Evolutionary conservation across 495 filamentous ascomycete species (phyloP).

Genomic region (Penicillium flavigenum): DNA sequence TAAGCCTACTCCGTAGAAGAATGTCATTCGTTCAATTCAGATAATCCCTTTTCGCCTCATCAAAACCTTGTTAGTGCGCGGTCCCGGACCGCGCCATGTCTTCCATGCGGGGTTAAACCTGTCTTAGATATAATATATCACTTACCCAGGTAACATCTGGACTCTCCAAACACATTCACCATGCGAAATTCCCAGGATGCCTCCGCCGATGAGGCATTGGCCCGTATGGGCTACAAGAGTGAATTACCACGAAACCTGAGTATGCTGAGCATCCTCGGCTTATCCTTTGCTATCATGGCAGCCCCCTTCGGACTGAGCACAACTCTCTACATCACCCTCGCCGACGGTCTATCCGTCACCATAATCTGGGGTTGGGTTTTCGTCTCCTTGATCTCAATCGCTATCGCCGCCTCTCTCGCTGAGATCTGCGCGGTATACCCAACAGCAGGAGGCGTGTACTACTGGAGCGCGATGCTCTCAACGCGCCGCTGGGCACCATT

Average conservation of each 20-base stretch:
- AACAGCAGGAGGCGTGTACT: conserved; percentile 67
- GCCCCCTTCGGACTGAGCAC: conserved; percentile 68
- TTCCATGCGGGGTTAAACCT: conserved; percentile 27
- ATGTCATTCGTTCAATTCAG: neutral
- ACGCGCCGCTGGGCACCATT: conserved; percentile 58
- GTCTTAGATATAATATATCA: neutral
- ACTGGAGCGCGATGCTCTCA: conserved; percentile 69
- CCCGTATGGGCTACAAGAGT: conserved; percentile 62
- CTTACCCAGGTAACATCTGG: no score
- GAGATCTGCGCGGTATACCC: conserved; percentile 75
- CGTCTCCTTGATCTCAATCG: conserved; percentile 67
- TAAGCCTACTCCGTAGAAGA: conserved; percentile 4
- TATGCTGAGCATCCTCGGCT: conserved; percentile 64
- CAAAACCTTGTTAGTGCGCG: conserved; percentile 17
- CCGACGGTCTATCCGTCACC: conserved; percentile 62
- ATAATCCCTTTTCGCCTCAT: conserved; percentile 9
- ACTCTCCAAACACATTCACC: neutral
- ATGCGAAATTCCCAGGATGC: conserved; percentile 33
- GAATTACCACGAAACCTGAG: conserved; percentile 60
- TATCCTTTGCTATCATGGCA: conserved; percentile 60
- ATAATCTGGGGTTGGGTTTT: conserved; percentile 72
- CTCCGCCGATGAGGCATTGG: conserved; percentile 55
- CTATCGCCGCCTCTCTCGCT: conserved; percentile 70
- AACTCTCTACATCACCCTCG: conserved; percentile 66
- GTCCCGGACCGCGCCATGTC: conserved; percentile 30